Evolutionary conservation across 768 basidiomycete species (phyloP), one percentile per base, ranked within the genome.

Genomic region (Gelatoporia subvermispora): DNA sequence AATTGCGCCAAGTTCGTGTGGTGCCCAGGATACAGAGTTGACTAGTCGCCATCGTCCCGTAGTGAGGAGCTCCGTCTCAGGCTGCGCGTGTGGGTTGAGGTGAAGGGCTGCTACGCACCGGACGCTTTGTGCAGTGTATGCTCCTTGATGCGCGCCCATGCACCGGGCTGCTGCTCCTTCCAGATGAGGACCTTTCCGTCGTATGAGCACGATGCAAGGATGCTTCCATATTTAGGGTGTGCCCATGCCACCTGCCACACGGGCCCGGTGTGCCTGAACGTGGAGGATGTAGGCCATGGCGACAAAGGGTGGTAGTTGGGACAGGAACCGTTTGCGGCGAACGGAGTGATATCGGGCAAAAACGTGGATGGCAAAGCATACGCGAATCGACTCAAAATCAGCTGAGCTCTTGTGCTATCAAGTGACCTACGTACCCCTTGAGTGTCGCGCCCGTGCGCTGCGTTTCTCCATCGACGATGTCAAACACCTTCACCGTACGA

Each of bases 161-260:
- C 81, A 51, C 83, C 79, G 7, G 72, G 72, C 51, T 69, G 58
- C 62, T 90, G 87, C 66, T 98, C 94, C 62, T 94, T 96, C 96
- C 96, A 99, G 56, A 99, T 93, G 68, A 97, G 79, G 17, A 96
- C 96, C 60, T 95, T 91, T 40, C 96, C 94, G 59, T 99, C 96
- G 65, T 98, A 98, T 4, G 94, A 96, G 63, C 93, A 95, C n/a
- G 91, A 94, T 23, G 95, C 95, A 45, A 99, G 82, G 60, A 99
- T 95, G 53, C 88, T 84, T 2, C 96, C 96, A 60, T 88, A 99
- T 66, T 93, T 96, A 21, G 96, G 96, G 59, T 99, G 95, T 2
- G 90, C 95, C 96, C 96, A 99, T 20, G 93, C 82, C 43, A 99
- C 85, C 60, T 95, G 93, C 94, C 95, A 98, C 34, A 99, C 93